Base-by-base conservation (phyloP, 73 alveolate genomes). In the Breviolum minutum region DNA sequence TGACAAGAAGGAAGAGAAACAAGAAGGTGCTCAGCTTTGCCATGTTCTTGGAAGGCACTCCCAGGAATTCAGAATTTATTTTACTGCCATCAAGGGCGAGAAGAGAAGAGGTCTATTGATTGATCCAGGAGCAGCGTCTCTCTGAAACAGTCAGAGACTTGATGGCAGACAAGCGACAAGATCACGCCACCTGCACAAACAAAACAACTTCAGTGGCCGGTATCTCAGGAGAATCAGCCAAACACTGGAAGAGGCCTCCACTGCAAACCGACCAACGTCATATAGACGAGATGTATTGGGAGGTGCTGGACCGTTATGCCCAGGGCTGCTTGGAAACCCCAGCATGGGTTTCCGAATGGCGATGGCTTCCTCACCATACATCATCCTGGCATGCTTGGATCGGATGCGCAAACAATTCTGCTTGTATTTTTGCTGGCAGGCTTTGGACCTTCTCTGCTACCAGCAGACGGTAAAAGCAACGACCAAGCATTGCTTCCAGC, bases 121-220 rank as follows among this genome's bases (percentile, higher is more conserved):
- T 8, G 69, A 80, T 19, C 89, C 89, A 80, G 66, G 89, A 80
- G 69, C 89, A 9, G 69, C 71, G 29, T 77, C 86, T 11, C 63
- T 63, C 5, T 13, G 90, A 81, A 13, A 81, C 90, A 13, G 20
- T 81, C 40, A 32, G 90, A 81, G 90, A 81, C 90, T 8, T 81
- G 40, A 48, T 81, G 32, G 69, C 40, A 14, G 26, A 48, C 48
- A 16, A 81, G 69, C 32, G 16, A 0, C 48, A 6, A 8, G 90
- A 48, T 20, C 6, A 54, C 48, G 22, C 20, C 70, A 13, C n/a
- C n/a, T 54, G 90, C 70, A 19, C 10, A 66, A 22, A 13, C 32
- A 87, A 87, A 83, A 66, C n/a, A 17, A 64, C 83, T 4, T 48
- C 74, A 48, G 95, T 87, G 40, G 61, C 84, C 13, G 95, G 95